Percentiles rank a stretch among this genome's conserved stretches.
phyloP scores from a whole-genome alignment of 352 stramenopile species.

The Globisporangium barbulae region DNA sequence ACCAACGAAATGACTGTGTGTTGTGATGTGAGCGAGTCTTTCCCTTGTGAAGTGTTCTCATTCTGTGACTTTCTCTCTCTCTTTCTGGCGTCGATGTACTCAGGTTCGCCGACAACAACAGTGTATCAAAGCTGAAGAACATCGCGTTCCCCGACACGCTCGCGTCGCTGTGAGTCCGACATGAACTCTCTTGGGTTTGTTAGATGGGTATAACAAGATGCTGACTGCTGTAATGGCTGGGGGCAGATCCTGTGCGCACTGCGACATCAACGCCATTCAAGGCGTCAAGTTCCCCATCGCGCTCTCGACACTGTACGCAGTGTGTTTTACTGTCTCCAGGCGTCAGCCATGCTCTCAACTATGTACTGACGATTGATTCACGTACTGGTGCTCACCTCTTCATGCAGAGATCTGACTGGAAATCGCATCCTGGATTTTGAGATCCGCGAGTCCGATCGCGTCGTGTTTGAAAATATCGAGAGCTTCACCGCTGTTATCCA shows the following conservation, averaged over 20 bases:
- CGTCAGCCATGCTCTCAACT: not conserved
- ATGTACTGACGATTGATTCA: not conserved
- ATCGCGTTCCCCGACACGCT: slow-evolving; percentile 41
- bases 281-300: slow-evolving; percentile 28
- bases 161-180: slow-evolving; percentile 23
- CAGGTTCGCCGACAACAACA: slow-evolving; percentile 33
- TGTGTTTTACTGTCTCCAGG: not conserved
- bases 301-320: slow-evolving; percentile 34
- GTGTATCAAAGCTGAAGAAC: slow-evolving; percentile 31
- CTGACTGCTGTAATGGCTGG: too few relatives aligned
- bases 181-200: too few relatives aligned
- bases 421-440: slow-evolving; percentile 15
- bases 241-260: slow-evolving; percentile 19
- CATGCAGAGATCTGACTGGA: not conserved
- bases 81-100: not conserved
- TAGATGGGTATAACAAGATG: too few relatives aligned
- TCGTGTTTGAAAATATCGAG: slow-evolving; percentile 4
- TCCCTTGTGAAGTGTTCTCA: not conserved
- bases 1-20: not conserved
- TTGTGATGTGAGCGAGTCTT: not conserved
- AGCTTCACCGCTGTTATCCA: not conserved
- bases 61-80: not conserved
- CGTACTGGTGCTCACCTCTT: not conserved
- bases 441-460: slow-evolving; percentile 13
- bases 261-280: slow-evolving; percentile 17